Evolutionary conservation across 805 yeast genomes (phyloP), one percentile per base, ranked within the genome.

Genomic region (Yarrowia bubula): DNA sequence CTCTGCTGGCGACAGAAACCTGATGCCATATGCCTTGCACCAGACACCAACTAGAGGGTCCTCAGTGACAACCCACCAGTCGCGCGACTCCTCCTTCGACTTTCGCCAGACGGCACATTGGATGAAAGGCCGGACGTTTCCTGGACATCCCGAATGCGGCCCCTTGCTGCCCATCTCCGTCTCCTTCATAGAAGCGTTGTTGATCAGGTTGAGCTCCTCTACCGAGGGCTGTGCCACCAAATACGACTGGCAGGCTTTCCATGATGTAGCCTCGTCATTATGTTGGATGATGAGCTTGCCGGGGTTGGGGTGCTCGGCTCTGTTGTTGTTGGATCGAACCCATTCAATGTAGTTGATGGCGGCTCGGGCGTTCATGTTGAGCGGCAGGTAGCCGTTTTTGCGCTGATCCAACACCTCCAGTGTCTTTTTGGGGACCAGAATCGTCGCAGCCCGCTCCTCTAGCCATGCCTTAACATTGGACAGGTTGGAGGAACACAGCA

Each of bases 161-260:
- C 10, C 6, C 15, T 33, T 42, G 51, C 18, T 18, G 10, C 39
- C 38, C 51, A 32, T 33, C 33, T 58, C 64, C 8, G 43, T 58
- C 33, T 58, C 64, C 37, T 58, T 58, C 64, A 43, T 43, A 4
- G 64, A 28, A 4, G 64, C 64, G 14, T 58, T 58, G 33, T 58
- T 58, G 9, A 58, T 44, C 18, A 58, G 43, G 14, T 58, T 58
- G 51, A 58, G 35, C 22, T 58, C 64, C 5, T 43, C 51, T 0
- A 11, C 1, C 9, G 51, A 43, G 7, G 64, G 64, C 35, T n/a
- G 51, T 18, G 17, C 39, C 9, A 43, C 42, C 31, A 58, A 42
- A 33, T 43, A 35, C 4, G 31, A 10, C 50, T 44, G 64, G 13
- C 64, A 57, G 14, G 18, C 17, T 41, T 41, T 57, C 64, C 64